These are phyloP conservation scores for Mariannaea elegans DNA, from an alignment of 2,329 filamentous ascomycete species.

Conservation along the genomic window DNA sequence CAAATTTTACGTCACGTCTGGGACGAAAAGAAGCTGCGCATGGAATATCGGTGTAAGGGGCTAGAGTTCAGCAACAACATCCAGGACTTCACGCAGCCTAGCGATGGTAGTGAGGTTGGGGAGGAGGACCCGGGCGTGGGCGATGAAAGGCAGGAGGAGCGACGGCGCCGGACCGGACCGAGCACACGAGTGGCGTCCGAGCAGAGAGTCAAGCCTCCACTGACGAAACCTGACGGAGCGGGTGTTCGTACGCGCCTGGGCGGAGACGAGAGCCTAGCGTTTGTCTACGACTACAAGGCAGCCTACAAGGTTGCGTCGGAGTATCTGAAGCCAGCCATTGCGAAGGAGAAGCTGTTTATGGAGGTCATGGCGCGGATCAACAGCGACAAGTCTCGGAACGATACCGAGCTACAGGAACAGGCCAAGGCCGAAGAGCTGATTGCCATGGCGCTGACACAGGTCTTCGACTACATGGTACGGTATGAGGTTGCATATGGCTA, in stretches of 20 bases:
- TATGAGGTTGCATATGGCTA: constrained; percentile 37
- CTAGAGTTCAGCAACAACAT: constrained; percentile 23
- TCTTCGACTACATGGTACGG: constrained; percentile 34
- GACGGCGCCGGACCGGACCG: constrained; percentile 12
- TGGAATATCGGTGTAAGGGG: constrained; percentile 8
- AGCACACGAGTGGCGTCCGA: constrained; percentile 12
- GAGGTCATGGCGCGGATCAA: neutral
- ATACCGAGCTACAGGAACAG: neutral
- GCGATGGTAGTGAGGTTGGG: constrained; percentile 6
- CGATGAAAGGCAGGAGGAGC: neutral
- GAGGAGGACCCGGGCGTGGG: neutral
- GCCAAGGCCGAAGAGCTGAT: constrained; percentile 16
- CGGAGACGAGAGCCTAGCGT: constrained; percentile 1
- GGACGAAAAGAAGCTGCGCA: constrained; percentile 15
- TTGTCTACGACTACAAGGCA: constrained; percentile 5
- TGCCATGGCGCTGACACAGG: constrained; percentile 32
- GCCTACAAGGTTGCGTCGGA: neutral
- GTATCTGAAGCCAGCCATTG: neutral
- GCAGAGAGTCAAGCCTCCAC: constrained; percentile 1
- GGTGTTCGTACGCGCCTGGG: neutral
- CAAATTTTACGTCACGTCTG: constrained; percentile 16
- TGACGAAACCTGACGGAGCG: constrained; percentile 15
- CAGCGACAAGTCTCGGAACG: constrained; percentile 5
- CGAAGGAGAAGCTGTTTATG: neutral
- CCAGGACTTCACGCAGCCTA: constrained; percentile 19